Percentiles rank a stretch among this genome's conserved stretches.
Conservation (phyloP, 106 monocot species). For the Chionographis japonica region DNA sequence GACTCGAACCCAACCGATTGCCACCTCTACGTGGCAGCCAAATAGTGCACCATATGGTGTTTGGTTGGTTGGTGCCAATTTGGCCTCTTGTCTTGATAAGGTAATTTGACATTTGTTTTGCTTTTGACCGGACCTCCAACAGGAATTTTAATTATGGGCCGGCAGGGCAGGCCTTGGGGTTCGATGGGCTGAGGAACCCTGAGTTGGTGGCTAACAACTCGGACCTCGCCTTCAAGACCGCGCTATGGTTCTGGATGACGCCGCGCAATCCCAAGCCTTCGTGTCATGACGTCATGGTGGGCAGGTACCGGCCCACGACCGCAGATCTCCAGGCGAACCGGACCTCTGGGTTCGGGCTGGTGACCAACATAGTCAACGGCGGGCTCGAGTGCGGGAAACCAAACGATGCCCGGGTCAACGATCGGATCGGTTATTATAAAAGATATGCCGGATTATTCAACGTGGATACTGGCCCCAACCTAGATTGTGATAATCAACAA, state of each 20-base stretch:
- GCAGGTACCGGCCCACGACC: conserved; percentile 44
- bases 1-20: too few species aligned
- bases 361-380: conserved; percentile 78
- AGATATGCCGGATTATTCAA: conserved; percentile 37
- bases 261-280: conserved; percentile 51
- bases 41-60: too few species aligned
- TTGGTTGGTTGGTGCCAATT: too few species aligned
- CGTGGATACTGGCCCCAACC: conserved; percentile 49
- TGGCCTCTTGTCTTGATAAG: too few species aligned
- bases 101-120: too few species aligned
- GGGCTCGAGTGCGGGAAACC: conserved; percentile 59
- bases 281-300: conserved; percentile 92
- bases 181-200: conserved; percentile 69
- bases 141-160: conserved; percentile 96
- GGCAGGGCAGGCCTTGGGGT: conserved; percentile 76
- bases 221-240: conserved; percentile 62
- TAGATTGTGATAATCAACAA: conserved; percentile 55
- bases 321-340: conserved; percentile 56
- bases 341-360: conserved; percentile 72
- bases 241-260: conserved; percentile 97
- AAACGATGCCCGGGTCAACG: conserved; percentile 23
- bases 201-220: conserved; percentile 71
- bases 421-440: conserved; percentile 49
- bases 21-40: too few species aligned
- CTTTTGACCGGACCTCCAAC: neutral